A percentile compares a stretch with the other conserved stretches of the same genome.
phyloP scores from a whole-genome alignment of 2,329 filamentous ascomycete species.

The Aspergillus hiratsukae region DNA sequence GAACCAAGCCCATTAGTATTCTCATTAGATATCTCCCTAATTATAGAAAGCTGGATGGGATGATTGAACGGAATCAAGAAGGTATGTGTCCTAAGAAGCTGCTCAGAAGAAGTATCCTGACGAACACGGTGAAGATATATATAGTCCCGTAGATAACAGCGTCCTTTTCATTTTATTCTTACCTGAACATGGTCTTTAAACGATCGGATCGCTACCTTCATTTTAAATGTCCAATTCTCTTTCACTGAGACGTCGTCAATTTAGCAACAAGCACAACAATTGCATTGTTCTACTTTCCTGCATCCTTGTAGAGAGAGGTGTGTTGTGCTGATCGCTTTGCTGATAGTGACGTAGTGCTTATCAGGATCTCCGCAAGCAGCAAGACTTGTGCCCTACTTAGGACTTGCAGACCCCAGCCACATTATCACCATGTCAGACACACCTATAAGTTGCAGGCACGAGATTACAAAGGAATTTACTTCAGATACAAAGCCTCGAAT shows the following conservation, averaged over 20 bases:
- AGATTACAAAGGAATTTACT: background rate
- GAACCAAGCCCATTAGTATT: background rate
- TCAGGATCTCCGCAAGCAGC: background rate
- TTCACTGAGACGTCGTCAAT: background rate
- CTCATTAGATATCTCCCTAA: background rate
- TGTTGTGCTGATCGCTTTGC: background rate
- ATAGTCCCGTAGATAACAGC: background rate
- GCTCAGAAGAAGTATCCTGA: background rate
- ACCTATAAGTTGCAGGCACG: background rate
- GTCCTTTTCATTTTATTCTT: background rate
- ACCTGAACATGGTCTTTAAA: background rate
- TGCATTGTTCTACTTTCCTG: background rate
- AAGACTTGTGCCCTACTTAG: background rate
- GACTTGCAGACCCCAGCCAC: background rate
- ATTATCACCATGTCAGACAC: background rate
- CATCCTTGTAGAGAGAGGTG: background rate
- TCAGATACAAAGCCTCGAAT: constrained; percentile 8
- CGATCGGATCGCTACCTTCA: background rate
- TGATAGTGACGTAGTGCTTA: constrained; percentile 15
- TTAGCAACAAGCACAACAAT: background rate
- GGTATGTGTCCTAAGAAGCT: background rate
- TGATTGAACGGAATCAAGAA: background rate
- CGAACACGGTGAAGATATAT: background rate
- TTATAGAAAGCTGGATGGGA: background rate
- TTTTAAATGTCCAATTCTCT: background rate